phyloP scores from a whole-genome alignment of 163 green algal genomes.

The Scenedesmus sp. region DNA sequence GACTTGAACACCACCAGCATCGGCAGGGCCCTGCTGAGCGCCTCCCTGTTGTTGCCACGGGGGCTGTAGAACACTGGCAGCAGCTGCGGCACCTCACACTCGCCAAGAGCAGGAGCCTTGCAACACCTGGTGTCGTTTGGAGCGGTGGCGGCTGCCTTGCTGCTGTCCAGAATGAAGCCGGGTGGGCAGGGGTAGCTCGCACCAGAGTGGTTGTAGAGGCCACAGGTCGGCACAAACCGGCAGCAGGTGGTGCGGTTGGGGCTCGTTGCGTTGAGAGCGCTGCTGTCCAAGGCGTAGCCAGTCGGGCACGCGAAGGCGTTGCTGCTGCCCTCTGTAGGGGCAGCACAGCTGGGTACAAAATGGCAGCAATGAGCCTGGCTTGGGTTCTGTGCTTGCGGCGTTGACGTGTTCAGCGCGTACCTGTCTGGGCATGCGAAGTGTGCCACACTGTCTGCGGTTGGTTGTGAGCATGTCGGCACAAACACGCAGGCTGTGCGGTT shows the following conservation, averaged over 20 bases:
- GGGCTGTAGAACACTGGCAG: background rate
- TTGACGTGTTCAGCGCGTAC: too few species aligned
- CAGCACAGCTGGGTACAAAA: constrained; percentile 18
- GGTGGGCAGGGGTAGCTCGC: constrained; percentile 11
- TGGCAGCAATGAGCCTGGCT: background rate
- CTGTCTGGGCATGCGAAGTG: too few species aligned
- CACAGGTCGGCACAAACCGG: constrained; percentile 32
- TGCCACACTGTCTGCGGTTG: too few species aligned
- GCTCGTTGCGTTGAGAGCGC: background rate
- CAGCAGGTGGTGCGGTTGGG: background rate
- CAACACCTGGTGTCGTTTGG: background rate
- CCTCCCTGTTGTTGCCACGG: background rate
- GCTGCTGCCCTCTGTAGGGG: background rate
- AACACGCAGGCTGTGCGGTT: background rate
- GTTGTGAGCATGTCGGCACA: background rate
- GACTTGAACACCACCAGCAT: constrained; percentile 21
- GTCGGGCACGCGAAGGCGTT: background rate
- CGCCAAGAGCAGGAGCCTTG: background rate
- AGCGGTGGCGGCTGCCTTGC: background rate
- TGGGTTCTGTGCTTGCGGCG: too few species aligned
- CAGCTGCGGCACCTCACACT: constrained; percentile 12
- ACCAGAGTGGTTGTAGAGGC: background rate
- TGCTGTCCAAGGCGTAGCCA: background rate
- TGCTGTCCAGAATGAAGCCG: background rate
- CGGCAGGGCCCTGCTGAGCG: background rate